These are phyloP conservation scores for Parathielavia appendiculata DNA, from an alignment of 495 filamentous ascomycete genomes.

Conservation along the genomic window DNA sequence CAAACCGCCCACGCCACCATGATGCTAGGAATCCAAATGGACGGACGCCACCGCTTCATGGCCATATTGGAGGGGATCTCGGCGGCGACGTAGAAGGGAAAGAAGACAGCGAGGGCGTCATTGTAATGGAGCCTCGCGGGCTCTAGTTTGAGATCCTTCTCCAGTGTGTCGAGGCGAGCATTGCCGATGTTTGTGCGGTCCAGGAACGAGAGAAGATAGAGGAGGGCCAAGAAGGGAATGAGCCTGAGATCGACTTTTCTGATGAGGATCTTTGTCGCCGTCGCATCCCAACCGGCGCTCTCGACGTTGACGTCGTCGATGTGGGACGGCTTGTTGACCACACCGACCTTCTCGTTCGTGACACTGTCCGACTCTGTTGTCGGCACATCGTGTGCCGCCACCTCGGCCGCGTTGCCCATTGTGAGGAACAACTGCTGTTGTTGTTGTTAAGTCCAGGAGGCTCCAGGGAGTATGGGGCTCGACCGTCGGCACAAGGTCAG, in stretches of 20 bases:
- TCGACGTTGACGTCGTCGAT: slow-evolving; percentile 20
- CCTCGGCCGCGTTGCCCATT: slow-evolving; percentile 29
- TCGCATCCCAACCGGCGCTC: slow-evolving; percentile 26
- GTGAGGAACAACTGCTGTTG: background rate
- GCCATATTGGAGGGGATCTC: slow-evolving; percentile 71
- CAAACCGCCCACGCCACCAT: slow-evolving; percentile 57
- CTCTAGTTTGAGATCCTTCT: slow-evolving; percentile 55
- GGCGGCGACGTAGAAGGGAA: slow-evolving; percentile 73
- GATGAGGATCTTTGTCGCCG: slow-evolving; percentile 39
- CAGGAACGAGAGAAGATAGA: slow-evolving; percentile 66
- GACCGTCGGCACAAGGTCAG: background rate
- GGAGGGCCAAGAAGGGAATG: slow-evolving; percentile 49
- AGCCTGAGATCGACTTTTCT: slow-evolving; percentile 48
- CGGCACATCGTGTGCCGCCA: slow-evolving; percentile 23
- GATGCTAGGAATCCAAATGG: slow-evolving; percentile 53
- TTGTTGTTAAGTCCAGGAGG: background rate
- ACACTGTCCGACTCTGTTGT: slow-evolving; percentile 31
- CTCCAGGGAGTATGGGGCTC: background rate
- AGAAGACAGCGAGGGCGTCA: slow-evolving; percentile 68
- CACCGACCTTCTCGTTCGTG: slow-evolving; percentile 26
- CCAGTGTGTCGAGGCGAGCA: slow-evolving; percentile 67
- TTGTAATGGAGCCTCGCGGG: slow-evolving; percentile 60
- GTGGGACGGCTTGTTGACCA: slow-evolving; percentile 14
- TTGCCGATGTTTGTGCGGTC: slow-evolving; percentile 77
- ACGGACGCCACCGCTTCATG: slow-evolving; percentile 61